Evolutionary conservation across 345 rosid genomes (phyloP).

Genomic region (Eutrema yunnanense): DNA sequence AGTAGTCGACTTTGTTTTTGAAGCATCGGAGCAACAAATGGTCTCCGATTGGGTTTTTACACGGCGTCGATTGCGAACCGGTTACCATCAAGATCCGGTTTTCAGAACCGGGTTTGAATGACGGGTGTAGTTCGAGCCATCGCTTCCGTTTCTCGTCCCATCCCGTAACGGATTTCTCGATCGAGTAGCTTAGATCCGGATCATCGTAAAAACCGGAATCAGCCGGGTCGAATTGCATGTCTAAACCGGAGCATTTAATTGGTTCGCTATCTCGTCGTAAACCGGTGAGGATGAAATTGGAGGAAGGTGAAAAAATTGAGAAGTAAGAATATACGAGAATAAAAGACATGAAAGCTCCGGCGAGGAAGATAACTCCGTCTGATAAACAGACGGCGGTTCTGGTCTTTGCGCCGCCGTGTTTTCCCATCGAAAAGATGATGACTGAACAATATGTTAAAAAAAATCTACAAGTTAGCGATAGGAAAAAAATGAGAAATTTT

Average conservation of each 20-base stretch:
- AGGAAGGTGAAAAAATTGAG: constrained; percentile 31
- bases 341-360: constrained; percentile 48
- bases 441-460: background rate
- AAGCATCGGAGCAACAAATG: constrained; percentile 68
- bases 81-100: constrained; percentile 67
- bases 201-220: constrained; percentile 67
- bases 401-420: constrained; percentile 28
- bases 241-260: constrained; percentile 26
- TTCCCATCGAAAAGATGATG: constrained; percentile 34
- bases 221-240: constrained; percentile 46
- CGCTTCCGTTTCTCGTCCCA: constrained; percentile 77
- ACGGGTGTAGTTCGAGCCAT: constrained; percentile 70
- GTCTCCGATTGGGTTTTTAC: constrained; percentile 79
- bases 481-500: background rate
- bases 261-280: background rate
- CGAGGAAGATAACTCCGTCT: constrained; percentile 45
- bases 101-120: constrained; percentile 50
- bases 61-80: constrained; percentile 80
- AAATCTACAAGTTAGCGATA: background rate
- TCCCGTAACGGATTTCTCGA: constrained; percentile 44
- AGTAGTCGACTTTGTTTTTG: constrained; percentile 90
- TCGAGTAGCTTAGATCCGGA: constrained; percentile 55
- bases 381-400: constrained; percentile 32
- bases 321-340: constrained; percentile 59
- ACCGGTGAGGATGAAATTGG: constrained; percentile 8